Evolutionary conservation across 805 yeast genomes (phyloP), one percentile per base, ranked within the genome.

Genomic region (Metschnikowia kunwiensis): DNA sequence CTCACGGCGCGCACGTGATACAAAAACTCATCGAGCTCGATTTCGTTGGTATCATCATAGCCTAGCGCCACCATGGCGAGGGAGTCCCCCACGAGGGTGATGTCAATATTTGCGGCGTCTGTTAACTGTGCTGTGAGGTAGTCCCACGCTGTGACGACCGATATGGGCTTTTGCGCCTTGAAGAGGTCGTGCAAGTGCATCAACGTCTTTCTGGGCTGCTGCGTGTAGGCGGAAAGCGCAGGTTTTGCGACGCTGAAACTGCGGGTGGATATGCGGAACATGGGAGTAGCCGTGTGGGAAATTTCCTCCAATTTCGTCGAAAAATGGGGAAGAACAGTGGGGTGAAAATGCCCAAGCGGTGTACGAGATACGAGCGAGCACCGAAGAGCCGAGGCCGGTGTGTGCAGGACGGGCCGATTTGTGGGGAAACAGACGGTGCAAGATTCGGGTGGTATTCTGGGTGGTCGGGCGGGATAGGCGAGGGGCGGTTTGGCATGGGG

Each of bases 41-140:
- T 61, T 50, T 84, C 84, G 42, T 82, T 78, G 0, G 97, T 82
- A 27, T 83, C 79, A 2, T 69, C 70, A 53, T 82, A 81, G 0
- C 98, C 98, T 44, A 86, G 69, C 0, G 95, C 74, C 1, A 86
- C 89, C 96, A 88, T 91, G 0, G 96, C 87, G 17, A 93, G 63
- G 0, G 97, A 89, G 58, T 91, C 98, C 3, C 98, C 98, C 4
- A 91, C 80, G 2, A 91, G 69, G 5, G 81, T 68, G 40, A 81
- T 70, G 49, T 91, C 97, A 2, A 78, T 70, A 1, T 74, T 72
- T 0, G 89, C 76, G 12, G 69, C 58, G 16, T 82, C 80, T 0
- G 88, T 94, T 50, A 83, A 66, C 20, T 68, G 65, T 1, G 80
- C 93, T 0, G 95, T 80, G 12, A 89, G 77, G 51, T 70, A 82